Conservation (phyloP, 108 stramenopile species). For the Seminavis robusta region DNA sequence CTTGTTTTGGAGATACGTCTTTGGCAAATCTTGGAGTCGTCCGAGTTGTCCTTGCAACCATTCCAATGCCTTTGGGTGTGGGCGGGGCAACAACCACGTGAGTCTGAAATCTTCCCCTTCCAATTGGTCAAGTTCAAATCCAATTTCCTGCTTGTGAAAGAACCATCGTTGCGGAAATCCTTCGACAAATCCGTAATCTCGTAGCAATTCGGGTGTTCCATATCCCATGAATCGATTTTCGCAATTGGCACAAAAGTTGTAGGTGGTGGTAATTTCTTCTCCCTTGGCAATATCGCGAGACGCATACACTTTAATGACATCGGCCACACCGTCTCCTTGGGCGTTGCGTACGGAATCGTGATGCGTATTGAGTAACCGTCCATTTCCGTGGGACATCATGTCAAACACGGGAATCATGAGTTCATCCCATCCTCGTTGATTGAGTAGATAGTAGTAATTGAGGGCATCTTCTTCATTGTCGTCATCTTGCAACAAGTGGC, state of each 20-base stretch:
- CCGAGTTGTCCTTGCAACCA: conserved; percentile 16
- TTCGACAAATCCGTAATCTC: conserved; percentile 81
- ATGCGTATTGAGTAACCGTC: conserved; percentile 21
- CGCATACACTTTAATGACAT: conserved; percentile 28
- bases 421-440: conserved; percentile 58
- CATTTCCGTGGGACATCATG: conserved; percentile 57
- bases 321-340: neutral
- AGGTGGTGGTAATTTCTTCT: conserved; percentile 61
- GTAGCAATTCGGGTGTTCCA: conserved; percentile 64
- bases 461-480: conserved; percentile 12
- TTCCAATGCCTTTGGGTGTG: conserved; percentile 1
- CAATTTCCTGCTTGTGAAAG: conserved; percentile 30
- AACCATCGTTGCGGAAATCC: conserved; percentile 70
- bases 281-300: conserved; percentile 42
- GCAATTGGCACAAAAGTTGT: conserved; percentile 65
- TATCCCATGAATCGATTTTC: conserved; percentile 16
- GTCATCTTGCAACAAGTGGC: no score
- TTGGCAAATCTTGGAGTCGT: conserved; percentile 14
- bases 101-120: conserved; percentile 12
- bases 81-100: conserved; percentile 11
- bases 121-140: conserved; percentile 24
- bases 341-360: conserved; percentile 8
- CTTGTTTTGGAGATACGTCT: conserved; percentile 4
- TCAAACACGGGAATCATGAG: conserved; percentile 63
- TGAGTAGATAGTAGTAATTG: conserved; percentile 43